phyloP scores from a whole-genome alignment of 768 basidiomycete genomes.

The Boletus sensibilis region DNA sequence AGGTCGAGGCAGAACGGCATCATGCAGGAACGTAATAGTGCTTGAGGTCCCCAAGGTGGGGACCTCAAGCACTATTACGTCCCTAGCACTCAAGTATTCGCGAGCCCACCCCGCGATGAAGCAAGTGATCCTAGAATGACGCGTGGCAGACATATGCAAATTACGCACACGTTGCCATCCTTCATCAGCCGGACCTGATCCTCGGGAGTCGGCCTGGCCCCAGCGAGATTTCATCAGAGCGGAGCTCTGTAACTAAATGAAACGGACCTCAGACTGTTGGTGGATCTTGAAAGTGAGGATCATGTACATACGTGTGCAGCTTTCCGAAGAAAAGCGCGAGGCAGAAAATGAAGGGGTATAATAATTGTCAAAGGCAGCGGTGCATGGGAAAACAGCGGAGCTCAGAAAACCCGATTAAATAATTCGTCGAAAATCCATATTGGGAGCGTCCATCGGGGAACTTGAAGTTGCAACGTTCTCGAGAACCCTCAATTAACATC shows the following conservation, averaged over 20 bases:
- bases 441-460: conserved; percentile 1
- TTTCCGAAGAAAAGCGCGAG: conserved; percentile 24
- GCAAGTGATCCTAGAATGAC: conserved; percentile 13
- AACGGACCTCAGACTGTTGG: conserved; percentile 26
- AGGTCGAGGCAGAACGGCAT: conserved; percentile 26
- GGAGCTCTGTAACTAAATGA: conserved; percentile 33
- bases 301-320: conserved; percentile 22
- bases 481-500: conserved; percentile 17
- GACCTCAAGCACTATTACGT: too few relatives aligned
- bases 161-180: conserved; percentile 26
- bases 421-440: conserved; percentile 15
- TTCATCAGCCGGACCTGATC: conserved; percentile 32
- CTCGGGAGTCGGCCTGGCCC: conserved; percentile 34
- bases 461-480: conserved; percentile 12
- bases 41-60: conserved; percentile 26
- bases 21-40: conserved; percentile 31
- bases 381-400: conserved; percentile 28
- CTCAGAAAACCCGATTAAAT: conserved; percentile 16
- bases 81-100: conserved; percentile 17
- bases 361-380: conserved; percentile 7
- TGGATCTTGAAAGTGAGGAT: conserved; percentile 34
- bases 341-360: conserved; percentile 17
- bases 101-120: conserved; percentile 24
- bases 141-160: conserved; percentile 29
- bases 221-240: conserved; percentile 31